Percentiles rank a stretch among this genome's conserved stretches.
These are phyloP conservation scores for Chaetomiaceae sp. DNA, from an alignment of 2,329 filamentous ascomycete genomes.

Conservation along the genomic window DNA sequence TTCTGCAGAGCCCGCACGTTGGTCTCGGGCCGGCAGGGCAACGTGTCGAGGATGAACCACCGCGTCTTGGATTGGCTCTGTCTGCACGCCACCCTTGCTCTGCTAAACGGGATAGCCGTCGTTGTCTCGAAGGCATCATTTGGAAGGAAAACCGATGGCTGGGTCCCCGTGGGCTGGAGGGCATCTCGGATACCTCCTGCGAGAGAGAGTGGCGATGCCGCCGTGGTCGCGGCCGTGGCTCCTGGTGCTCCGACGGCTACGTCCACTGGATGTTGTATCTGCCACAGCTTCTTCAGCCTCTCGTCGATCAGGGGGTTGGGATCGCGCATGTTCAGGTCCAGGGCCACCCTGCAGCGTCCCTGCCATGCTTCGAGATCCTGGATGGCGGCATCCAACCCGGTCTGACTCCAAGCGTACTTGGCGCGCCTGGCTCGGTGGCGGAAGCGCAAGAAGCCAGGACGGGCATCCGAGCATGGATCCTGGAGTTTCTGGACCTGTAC, in stretches of 20 bases:
- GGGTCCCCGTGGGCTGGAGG: not conserved
- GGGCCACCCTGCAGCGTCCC: conserved; percentile 20
- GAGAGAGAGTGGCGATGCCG: not conserved
- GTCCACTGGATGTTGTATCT: not conserved
- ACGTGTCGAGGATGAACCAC: conserved; percentile 10
- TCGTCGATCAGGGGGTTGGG: conserved; percentile 19
- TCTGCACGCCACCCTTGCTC: not conserved
- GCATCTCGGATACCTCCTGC: not conserved
- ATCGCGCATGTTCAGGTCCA: conserved; percentile 25
- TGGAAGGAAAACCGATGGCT: not conserved
- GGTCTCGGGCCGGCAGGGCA: conserved; percentile 8
- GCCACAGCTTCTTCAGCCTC: conserved; percentile 3
- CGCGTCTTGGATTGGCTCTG: too few relatives aligned
- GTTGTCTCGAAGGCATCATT: not conserved
- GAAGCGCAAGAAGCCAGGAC: not conserved
- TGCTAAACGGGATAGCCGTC: conserved; percentile 2
- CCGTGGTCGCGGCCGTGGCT: not conserved
- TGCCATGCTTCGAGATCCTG: conserved; percentile 26
- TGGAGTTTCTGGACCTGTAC: not conserved
- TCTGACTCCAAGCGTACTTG: not conserved
- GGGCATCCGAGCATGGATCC: not conserved
- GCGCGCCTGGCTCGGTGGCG: not conserved
- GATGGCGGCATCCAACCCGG: conserved; percentile 3
- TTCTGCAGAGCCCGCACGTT: conserved; percentile 13
- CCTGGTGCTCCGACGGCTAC: not conserved